Percentiles rank a stretch among this genome's conserved stretches.
Conservation (phyloP, 352 stramenopile genomes). For the Globisporangium nunn region DNA sequence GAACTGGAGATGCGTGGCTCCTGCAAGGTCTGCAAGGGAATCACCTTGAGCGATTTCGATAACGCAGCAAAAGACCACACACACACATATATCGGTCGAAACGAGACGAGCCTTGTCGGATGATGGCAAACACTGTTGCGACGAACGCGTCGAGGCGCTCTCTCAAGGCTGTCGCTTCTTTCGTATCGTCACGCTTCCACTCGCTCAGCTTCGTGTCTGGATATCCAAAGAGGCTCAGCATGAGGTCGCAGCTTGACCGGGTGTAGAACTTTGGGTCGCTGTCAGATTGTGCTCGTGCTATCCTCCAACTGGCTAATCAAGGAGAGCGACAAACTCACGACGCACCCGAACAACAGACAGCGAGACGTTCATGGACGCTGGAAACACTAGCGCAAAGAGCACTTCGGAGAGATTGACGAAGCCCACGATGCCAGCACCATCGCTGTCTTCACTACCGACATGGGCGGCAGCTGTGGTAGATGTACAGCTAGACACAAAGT, state of each 20-base stretch:
- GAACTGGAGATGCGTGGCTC: constrained; percentile 38
- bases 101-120: constrained; percentile 19
- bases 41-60: no score
- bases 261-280: constrained; percentile 34
- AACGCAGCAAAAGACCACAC: no score
- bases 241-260: constrained; percentile 37
- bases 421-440: constrained; percentile 19
- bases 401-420: constrained; percentile 49
- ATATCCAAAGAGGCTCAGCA: constrained; percentile 49
- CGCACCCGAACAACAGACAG: constrained; percentile 17
- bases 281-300: neutral
- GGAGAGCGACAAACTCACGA: neutral
- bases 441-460: neutral
- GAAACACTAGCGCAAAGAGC: constrained; percentile 46
- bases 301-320: constrained; percentile 9
- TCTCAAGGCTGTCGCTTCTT: constrained; percentile 5
- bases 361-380: constrained; percentile 8
- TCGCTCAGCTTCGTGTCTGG: constrained; percentile 27
- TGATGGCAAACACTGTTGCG: constrained; percentile 16
- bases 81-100: no score
- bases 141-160: constrained; percentile 23
- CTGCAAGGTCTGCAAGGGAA: constrained; percentile 24
- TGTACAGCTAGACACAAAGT: constrained; percentile 16
- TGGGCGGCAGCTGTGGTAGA: neutral
- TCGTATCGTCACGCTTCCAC: constrained; percentile 8